A percentile compares a stretch with the other conserved stretches of the same genome.
phyloP scores from a whole-genome alignment of 1,284 basidiomycete species.

The Schizophyllum amplum region DNA sequence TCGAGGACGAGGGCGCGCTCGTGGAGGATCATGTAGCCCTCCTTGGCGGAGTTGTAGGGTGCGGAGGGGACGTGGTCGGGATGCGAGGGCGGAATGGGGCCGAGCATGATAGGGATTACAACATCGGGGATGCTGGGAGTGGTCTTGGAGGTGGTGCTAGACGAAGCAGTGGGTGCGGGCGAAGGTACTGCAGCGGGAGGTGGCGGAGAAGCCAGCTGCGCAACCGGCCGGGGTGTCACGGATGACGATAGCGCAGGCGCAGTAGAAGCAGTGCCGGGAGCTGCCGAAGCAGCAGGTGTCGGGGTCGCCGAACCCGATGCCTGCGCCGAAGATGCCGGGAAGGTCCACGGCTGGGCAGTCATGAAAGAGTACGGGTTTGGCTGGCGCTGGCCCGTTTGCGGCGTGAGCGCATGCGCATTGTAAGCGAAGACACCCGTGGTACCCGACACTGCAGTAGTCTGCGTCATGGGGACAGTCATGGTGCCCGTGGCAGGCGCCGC shows the following conservation, averaged over 20 bases:
- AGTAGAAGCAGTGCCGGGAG: slow-evolving; percentile 4
- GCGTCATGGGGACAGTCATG: slow-evolving; percentile 2
- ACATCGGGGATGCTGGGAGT: slow-evolving; percentile 32
- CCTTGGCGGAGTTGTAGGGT: slow-evolving; percentile 47
- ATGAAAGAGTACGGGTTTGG: neutral
- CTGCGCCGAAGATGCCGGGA: neutral
- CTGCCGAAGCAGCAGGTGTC: neutral
- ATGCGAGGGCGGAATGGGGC: slow-evolving; percentile 36
- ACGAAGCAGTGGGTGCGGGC: slow-evolving; percentile 17
- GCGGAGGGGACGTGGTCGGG: slow-evolving; percentile 35
- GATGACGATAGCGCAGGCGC: neutral
- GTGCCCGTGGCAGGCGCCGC: slow-evolving; percentile 7
- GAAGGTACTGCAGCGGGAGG: slow-evolving; percentile 15
- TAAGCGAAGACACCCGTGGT: slow-evolving; percentile 9
- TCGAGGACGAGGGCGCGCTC: slow-evolving; percentile 80
- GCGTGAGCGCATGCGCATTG: neutral
- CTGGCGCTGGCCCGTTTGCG: neutral
- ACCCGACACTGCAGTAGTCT: slow-evolving; percentile 4
- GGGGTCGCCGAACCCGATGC: neutral
- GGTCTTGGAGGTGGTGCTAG: slow-evolving; percentile 9
- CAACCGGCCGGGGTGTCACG: slow-evolving; percentile 2
- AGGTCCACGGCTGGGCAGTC: neutral
- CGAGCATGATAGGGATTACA: slow-evolving; percentile 36
- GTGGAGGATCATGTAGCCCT: slow-evolving; percentile 71
- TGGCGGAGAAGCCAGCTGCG: slow-evolving; percentile 5